These are phyloP conservation scores for Aspergillus spinulosporus DNA, from an alignment of 2,329 filamentous ascomycete species.

Conservation along the genomic window DNA sequence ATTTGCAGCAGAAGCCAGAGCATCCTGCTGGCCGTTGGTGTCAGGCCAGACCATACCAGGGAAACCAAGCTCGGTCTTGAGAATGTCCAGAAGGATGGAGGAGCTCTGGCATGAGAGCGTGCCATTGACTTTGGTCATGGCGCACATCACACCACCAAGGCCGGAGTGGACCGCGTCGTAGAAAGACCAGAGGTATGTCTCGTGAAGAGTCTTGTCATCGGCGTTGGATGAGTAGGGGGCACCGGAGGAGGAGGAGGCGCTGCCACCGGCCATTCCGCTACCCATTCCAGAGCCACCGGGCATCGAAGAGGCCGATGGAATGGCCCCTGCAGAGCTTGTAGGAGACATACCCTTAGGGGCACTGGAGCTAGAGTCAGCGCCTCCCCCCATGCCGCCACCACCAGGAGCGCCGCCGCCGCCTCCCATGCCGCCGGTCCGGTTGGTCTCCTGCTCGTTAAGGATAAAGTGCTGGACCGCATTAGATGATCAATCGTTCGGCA, in stretches of 20 bases:
- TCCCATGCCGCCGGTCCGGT: constrained; percentile 3
- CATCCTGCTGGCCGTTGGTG: constrained; percentile 11
- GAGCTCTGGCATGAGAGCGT: constrained; percentile 15
- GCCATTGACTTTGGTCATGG: constrained; percentile 17
- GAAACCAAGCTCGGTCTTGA: constrained; percentile 21
- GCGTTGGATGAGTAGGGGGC: constrained; percentile 17
- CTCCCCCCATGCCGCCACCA: constrained; percentile 3
- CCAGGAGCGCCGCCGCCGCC: constrained; percentile 1
- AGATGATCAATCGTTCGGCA: background rate
- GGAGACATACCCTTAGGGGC: background rate
- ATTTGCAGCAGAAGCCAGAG: constrained; percentile 2
- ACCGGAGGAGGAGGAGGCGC: background rate
- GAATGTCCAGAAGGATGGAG: constrained; percentile 10
- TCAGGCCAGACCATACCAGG: constrained; percentile 19
- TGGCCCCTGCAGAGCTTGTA: constrained; percentile 1
- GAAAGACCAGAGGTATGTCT: constrained; percentile 20
- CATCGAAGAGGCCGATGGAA: background rate
- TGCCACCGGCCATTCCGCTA: background rate
- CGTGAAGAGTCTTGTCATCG: constrained; percentile 18
- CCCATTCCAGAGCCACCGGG: background rate
- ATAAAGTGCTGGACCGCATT: constrained; percentile 7
- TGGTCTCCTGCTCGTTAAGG: constrained; percentile 14
- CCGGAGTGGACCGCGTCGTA: constrained; percentile 18
- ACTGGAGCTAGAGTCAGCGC: background rate
- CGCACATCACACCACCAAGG: constrained; percentile 20